phyloP scores from a whole-genome alignment of 495 filamentous ascomycete genomes.

The Trichoderma reesei region DNA sequence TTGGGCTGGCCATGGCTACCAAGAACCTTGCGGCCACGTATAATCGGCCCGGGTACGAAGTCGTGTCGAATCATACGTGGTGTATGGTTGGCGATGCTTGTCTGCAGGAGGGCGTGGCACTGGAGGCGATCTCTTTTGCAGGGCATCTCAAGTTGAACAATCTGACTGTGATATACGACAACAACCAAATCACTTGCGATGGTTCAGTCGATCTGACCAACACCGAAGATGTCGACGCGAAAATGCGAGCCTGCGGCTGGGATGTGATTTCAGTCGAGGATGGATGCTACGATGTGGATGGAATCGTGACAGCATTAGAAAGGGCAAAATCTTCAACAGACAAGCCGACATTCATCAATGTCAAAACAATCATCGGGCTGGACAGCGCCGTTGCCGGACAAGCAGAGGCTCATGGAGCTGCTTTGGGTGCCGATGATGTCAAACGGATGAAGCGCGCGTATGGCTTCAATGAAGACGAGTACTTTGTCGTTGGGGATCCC shows the following conservation, averaged over 20 bases:
- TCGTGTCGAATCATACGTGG: conserved; percentile 95
- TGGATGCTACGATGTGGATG: conserved; percentile 80
- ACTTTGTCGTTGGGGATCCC: conserved; percentile 84
- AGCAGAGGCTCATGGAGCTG: conserved; percentile 86
- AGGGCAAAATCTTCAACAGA: conserved; percentile 76
- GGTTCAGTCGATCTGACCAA: conserved; percentile 91
- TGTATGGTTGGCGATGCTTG: conserved; percentile 95
- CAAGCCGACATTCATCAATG: conserved; percentile 94
- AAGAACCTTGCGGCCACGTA: conserved; percentile 77
- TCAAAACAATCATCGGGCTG: conserved; percentile 95
- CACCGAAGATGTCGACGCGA: conserved; percentile 91
- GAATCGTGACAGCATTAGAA: conserved; percentile 80
- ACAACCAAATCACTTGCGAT: conserved; percentile 91
- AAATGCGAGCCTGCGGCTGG: conserved; percentile 97
- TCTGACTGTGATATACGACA: conserved; percentile 91
- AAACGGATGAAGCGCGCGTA: conserved; percentile 83
- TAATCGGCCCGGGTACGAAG: conserved; percentile 91
- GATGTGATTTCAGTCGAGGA: conserved; percentile 77
- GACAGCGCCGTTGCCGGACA: conserved; percentile 90
- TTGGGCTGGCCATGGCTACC: conserved; percentile 94
- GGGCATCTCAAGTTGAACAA: conserved; percentile 96
- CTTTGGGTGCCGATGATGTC: conserved; percentile 86
- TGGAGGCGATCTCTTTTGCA: conserved; percentile 83
- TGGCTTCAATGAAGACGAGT: conserved; percentile 90
- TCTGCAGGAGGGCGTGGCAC: conserved; percentile 93